Evolutionary conservation across 805 yeast genomes (phyloP).

Genomic region (Wickerhamiella nectarea): DNA sequence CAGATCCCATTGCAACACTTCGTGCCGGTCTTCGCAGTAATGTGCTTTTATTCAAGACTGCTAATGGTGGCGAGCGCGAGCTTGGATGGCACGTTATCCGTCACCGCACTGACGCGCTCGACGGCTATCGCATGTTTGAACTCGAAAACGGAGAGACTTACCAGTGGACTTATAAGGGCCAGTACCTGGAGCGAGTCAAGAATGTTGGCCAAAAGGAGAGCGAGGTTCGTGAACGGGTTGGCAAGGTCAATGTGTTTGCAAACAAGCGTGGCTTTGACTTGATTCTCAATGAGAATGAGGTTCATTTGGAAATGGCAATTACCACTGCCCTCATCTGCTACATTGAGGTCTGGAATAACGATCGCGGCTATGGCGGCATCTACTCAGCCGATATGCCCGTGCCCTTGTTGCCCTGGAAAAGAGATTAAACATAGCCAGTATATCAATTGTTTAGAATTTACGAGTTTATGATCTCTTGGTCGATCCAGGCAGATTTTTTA

Average conservation of each 20-base stretch:
- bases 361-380: conserved; percentile 49
- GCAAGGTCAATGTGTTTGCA: conserved; percentile 40
- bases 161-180: conserved; percentile 53
- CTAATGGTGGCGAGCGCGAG: conserved; percentile 36
- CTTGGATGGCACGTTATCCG: conserved; percentile 51
- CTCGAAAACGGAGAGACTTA: conserved; percentile 46
- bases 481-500: no score
- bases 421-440: conserved; percentile 11
- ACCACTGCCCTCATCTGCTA: conserved; percentile 46
- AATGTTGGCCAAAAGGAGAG: conserved; percentile 52
- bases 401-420: conserved; percentile 20
- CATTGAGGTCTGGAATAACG: conserved; percentile 57
- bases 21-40: conserved; percentile 51
- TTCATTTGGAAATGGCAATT: conserved; percentile 41
- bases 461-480: neutral
- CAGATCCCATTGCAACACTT: conserved; percentile 43
- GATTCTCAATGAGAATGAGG: conserved; percentile 41
- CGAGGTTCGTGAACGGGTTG: conserved; percentile 53
- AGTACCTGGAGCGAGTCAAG: conserved; percentile 41
- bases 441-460: neutral
- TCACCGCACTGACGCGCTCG: conserved; percentile 48
- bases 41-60: conserved; percentile 39
- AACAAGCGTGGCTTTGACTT: conserved; percentile 46
- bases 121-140: conserved; percentile 45
- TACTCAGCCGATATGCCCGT: conserved; percentile 32